Evolutionary conservation across 257 asterid species (phyloP).

Genomic region (Solanum virginianum): DNA sequence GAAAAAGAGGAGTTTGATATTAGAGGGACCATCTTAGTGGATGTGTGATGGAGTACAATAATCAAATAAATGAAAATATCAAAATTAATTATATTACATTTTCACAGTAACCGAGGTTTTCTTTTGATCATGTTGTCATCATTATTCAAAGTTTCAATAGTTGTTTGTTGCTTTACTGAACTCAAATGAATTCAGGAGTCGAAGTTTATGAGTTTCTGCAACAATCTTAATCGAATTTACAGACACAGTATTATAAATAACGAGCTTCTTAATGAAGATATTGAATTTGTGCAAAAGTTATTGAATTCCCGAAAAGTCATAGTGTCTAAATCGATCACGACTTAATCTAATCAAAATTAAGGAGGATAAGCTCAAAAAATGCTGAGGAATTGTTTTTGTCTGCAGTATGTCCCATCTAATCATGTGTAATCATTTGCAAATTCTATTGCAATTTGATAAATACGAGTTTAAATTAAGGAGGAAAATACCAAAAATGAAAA

Average conservation of each 20-base stretch:
- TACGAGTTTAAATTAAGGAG: not conserved
- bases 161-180: not conserved
- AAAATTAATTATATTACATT: not conserved
- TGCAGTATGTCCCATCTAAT: not conserved
- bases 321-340: not conserved
- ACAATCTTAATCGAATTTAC: not conserved
- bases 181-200: too few species aligned
- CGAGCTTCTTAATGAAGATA: not conserved
- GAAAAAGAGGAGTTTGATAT: not conserved
- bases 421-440: not conserved
- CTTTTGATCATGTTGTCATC: constrained; percentile 13
- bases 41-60: constrained; percentile 15
- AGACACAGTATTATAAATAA: not conserved
- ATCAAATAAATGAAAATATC: not conserved
- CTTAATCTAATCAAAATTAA: not conserved
- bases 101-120: constrained; percentile 12
- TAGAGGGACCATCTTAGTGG: constrained; percentile 20
- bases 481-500: not conserved
- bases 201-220: accelerated
- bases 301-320: not conserved
- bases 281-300: not conserved
- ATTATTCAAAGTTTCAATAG: constrained; percentile 23
- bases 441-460: not conserved
- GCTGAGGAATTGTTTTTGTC: not conserved
- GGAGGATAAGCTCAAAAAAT: not conserved